These are phyloP conservation scores for Sporothrix schenckii DNA, from an alignment of 2,329 filamentous ascomycete species.

Conservation along the genomic window DNA sequence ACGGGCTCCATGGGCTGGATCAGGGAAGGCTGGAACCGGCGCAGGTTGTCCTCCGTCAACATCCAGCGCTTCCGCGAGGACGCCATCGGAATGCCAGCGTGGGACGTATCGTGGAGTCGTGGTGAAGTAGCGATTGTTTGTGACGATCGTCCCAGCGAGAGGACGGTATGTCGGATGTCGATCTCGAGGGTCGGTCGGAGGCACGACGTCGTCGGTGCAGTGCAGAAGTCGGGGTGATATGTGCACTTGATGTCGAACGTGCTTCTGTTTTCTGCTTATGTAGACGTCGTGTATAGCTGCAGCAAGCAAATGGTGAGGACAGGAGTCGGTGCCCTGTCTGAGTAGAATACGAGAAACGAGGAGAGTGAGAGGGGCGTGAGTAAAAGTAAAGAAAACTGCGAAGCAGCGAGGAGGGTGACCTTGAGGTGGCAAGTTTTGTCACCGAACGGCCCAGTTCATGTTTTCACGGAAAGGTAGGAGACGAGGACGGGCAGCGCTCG, in stretches of 20 bases:
- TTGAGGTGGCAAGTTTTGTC: not conserved
- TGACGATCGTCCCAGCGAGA: not conserved
- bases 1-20: conserved; percentile 33
- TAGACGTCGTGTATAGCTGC: not conserved
- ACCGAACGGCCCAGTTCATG: not conserved
- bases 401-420: not conserved
- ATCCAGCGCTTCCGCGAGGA: conserved; percentile 13
- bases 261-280: not conserved
- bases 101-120: not conserved
- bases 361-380: not conserved
- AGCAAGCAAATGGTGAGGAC: not conserved
- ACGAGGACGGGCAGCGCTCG: not conserved
- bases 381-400: not conserved
- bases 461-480: not conserved
- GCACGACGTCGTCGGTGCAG: not conserved
- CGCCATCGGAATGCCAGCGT: not conserved
- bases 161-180: not conserved
- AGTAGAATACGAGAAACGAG: not conserved
- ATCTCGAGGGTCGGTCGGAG: not conserved
- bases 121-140: not conserved
- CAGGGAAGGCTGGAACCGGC: conserved; percentile 30
- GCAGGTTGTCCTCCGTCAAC: conserved; percentile 33
- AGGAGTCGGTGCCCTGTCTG: not conserved
- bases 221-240: not conserved
- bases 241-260: not conserved